These are phyloP conservation scores for Alternaria angustiovoidea DNA, from an alignment of 2,329 filamentous ascomycete species.

Conservation along the genomic window DNA sequence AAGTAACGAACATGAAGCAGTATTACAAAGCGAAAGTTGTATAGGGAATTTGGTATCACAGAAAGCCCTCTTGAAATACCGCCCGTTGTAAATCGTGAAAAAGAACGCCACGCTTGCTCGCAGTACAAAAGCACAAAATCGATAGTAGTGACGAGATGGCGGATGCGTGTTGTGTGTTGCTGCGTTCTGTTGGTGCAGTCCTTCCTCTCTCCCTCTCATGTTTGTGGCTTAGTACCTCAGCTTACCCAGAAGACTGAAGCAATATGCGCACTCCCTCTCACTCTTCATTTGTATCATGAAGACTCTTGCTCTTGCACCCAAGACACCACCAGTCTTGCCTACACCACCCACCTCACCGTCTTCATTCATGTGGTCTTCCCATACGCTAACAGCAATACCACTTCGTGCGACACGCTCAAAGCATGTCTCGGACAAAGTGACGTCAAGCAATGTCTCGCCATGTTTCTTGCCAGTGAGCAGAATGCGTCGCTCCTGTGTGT, in stretches of 20 bases:
- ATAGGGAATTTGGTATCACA: constrained; percentile 6
- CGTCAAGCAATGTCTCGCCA: constrained; percentile 77
- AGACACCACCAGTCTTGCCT: constrained; percentile 65
- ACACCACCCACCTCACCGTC: constrained; percentile 68
- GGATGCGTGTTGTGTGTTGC: neutral
- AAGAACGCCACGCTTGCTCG: constrained; percentile 6
- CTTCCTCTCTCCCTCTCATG: neutral
- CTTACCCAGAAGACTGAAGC: constrained; percentile 60
- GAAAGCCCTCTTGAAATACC: constrained; percentile 2
- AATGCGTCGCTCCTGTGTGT: constrained; percentile 79
- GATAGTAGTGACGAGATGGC: neutral
- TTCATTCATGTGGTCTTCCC: constrained; percentile 66
- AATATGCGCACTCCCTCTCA: constrained; percentile 59
- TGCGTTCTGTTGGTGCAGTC: neutral
- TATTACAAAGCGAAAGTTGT: constrained; percentile 6
- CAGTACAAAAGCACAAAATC: neutral
- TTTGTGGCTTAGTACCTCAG: constrained; percentile 52
- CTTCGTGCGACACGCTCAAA: constrained; percentile 85
- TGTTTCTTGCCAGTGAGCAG: constrained; percentile 77
- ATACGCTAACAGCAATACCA: constrained; percentile 88
- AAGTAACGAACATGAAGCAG: neutral
- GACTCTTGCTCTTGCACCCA: constrained; percentile 62
- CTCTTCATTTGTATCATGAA: constrained; percentile 69
- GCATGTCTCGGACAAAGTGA: constrained; percentile 82
- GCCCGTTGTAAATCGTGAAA: neutral